These are phyloP conservation scores for Claviceps sp. DNA, from an alignment of 2,329 filamentous ascomycete genomes.

Conservation along the genomic window DNA sequence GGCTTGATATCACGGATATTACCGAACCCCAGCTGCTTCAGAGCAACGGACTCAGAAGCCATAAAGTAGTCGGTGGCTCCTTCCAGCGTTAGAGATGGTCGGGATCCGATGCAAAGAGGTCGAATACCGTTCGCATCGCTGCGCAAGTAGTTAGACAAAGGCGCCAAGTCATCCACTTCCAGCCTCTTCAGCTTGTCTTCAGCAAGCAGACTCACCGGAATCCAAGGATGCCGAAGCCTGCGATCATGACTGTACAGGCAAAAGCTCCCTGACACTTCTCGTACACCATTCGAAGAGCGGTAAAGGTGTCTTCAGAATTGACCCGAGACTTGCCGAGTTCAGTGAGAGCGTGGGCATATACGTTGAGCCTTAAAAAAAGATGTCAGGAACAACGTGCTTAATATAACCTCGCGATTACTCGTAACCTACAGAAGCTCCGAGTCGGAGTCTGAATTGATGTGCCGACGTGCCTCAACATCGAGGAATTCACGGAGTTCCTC, in stretches of 20 bases:
- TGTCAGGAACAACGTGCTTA: background rate
- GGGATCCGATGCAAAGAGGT: slow-evolving; percentile 65
- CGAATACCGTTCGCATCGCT: slow-evolving; percentile 48
- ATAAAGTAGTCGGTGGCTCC: slow-evolving; percentile 74
- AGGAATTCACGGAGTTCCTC: slow-evolving; percentile 56
- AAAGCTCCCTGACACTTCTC: slow-evolving; percentile 59
- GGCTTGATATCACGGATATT: slow-evolving; percentile 67
- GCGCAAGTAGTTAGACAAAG: background rate
- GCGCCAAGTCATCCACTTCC: background rate
- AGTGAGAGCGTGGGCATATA: slow-evolving; percentile 72
- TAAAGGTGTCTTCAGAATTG: slow-evolving; percentile 66
- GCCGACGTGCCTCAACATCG: slow-evolving; percentile 65
- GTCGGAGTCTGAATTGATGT: slow-evolving; percentile 85
- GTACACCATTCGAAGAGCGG: slow-evolving; percentile 59
- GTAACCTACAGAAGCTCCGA: slow-evolving; percentile 39
- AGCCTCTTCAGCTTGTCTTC: background rate
- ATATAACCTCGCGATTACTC: background rate
- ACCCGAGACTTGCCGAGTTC: slow-evolving; percentile 71
- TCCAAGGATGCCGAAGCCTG: slow-evolving; percentile 65
- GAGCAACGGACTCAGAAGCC: slow-evolving; percentile 76
- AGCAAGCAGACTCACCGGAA: slow-evolving; percentile 37
- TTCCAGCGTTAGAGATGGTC: slow-evolving; percentile 48
- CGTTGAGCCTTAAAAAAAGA: slow-evolving; percentile 46
- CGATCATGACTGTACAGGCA: slow-evolving; percentile 72
- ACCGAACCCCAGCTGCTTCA: slow-evolving; percentile 67